Conservation (phyloP, 106 monocot genomes). For the Posidonia australis region DNA sequence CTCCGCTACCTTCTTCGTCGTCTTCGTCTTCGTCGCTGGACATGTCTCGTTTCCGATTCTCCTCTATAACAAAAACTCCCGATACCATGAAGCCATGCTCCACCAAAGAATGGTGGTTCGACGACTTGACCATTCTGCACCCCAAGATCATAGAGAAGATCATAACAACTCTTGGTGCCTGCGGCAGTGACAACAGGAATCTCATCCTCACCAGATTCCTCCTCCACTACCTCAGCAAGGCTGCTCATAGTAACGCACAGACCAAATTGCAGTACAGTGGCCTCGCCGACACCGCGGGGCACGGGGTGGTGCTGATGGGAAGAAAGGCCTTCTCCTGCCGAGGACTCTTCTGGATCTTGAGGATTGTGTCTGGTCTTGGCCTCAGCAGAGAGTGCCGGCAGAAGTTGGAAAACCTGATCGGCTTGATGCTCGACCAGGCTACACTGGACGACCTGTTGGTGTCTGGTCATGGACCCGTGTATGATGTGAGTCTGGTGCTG, state of each 20-base stretch:
- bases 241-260: constrained; percentile 3
- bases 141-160: constrained; percentile 21
- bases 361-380: constrained; percentile 53
- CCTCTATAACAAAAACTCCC: constrained; percentile 9
- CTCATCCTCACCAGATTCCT: constrained; percentile 25
- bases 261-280: constrained; percentile 12
- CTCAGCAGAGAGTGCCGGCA: constrained; percentile 53
- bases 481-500: constrained; percentile 83
- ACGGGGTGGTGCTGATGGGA: constrained; percentile 64
- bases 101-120: constrained; percentile 28
- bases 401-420: constrained; percentile 72
- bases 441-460: constrained; percentile 84
- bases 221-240: constrained; percentile 25
- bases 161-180: constrained; percentile 6
- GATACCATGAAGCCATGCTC: constrained; percentile 7
- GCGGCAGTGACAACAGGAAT: constrained; percentile 17
- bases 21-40: constrained; percentile 23
- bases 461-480: constrained; percentile 50
- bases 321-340: constrained; percentile 56
- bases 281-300: constrained; percentile 75
- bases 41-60: not conserved
- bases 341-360: constrained; percentile 72
- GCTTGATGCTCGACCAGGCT: constrained; percentile 56
- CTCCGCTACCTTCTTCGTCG: constrained; percentile 3
- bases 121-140: constrained; percentile 15